These are phyloP conservation scores for Gossypium davidsonii DNA, from an alignment of 441 rosid genomes.

Conservation along the genomic window DNA sequence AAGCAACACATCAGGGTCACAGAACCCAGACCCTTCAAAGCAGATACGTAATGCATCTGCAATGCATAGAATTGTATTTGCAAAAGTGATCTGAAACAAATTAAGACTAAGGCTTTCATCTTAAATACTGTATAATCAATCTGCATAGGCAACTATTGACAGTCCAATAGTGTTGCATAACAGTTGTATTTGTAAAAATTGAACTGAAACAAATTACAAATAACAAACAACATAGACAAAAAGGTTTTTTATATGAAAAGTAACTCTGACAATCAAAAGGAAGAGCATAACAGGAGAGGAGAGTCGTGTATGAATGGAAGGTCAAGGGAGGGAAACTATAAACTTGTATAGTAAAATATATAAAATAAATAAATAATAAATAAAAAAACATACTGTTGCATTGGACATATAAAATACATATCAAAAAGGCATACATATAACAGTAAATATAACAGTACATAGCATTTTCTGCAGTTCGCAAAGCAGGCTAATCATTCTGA, in stretches of 20 bases:
- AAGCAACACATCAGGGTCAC: not conserved
- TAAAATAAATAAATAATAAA: not conserved
- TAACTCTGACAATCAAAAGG: not conserved
- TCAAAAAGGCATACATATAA: not conserved
- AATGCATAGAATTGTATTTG: not conserved
- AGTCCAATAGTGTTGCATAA: not conserved
- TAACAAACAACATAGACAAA: not conserved
- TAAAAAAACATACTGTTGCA: not conserved
- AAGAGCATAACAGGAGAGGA: not conserved
- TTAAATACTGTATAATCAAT: not conserved
- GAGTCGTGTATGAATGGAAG: not conserved
- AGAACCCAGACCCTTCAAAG: slow-evolving; percentile 2
- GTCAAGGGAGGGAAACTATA: not conserved
- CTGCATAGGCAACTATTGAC: not conserved
- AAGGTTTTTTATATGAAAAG: not conserved
- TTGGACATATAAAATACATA: not conserved
- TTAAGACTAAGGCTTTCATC: not conserved
- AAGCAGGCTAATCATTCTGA: not conserved
- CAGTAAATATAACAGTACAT: slow-evolving; percentile 1
- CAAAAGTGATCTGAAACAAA: not conserved
- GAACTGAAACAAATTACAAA: not conserved
- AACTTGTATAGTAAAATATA: not conserved
- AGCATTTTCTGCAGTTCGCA: not conserved
- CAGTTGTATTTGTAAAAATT: not conserved
- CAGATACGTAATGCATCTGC: not conserved